Conservation (phyloP, 208 protist species). For the Wallacemonas sp. region DNA sequence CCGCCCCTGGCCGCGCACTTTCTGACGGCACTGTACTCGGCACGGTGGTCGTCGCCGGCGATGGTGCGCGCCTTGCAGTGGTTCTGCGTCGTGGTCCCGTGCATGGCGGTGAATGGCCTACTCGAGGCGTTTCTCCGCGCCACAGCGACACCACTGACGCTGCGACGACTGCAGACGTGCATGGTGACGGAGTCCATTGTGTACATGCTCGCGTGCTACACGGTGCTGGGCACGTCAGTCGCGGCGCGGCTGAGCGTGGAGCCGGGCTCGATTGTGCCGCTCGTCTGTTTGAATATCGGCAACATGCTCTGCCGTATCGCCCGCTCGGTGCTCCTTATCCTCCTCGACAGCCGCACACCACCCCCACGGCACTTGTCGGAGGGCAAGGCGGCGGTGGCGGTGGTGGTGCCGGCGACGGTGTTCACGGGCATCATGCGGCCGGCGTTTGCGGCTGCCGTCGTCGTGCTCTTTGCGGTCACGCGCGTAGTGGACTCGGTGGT, state of each 20-base stretch:
- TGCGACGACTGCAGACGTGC: slow-evolving; percentile 47
- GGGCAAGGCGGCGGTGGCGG: background rate
- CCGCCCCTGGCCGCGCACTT: slow-evolving; percentile 59
- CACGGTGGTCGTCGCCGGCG: slow-evolving; percentile 64
- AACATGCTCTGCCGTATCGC: slow-evolving; percentile 52
- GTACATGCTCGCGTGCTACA: slow-evolving; percentile 62
- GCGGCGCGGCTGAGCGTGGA: slow-evolving; percentile 6
- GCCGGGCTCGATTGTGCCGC: slow-evolving; percentile 18
- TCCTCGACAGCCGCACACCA: background rate
- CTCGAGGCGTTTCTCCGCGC: slow-evolving; percentile 85
- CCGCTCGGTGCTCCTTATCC: slow-evolving; percentile 21
- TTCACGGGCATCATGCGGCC: background rate
- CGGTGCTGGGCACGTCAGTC: slow-evolving; percentile 25
- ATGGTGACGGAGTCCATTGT: slow-evolving; percentile 54
- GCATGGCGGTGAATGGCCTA: slow-evolving; percentile 86
- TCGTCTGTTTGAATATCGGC: slow-evolving; percentile 52
- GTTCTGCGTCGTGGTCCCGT: slow-evolving; percentile 78
- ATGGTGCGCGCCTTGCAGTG: slow-evolving; percentile 70
- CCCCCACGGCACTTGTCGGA: too few relatives aligned
- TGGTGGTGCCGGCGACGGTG: background rate
- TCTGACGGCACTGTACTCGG: slow-evolving; percentile 72
- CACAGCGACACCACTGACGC: slow-evolving; percentile 35
- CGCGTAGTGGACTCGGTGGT: slow-evolving; percentile 18
- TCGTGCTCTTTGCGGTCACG: slow-evolving; percentile 25
- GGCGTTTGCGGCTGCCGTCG: slow-evolving; percentile 6